Conservation (phyloP, 148 eudicot species). For the Suaeda aralocaspica region DNA sequence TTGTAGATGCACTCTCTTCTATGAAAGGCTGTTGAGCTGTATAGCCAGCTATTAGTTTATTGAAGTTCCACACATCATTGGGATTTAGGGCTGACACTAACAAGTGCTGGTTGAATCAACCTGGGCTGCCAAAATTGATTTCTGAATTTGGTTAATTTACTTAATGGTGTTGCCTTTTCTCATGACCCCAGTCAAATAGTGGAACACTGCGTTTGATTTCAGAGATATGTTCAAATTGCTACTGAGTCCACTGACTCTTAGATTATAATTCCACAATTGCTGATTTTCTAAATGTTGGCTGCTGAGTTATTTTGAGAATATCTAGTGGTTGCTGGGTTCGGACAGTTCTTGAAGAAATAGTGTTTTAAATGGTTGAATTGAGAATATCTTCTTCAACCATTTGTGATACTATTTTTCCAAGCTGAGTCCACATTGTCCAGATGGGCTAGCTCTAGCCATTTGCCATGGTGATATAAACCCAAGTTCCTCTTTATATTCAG, state of each 20-base stretch:
- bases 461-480: constrained; percentile 18
- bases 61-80: neutral
- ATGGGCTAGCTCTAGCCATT: constrained; percentile 16
- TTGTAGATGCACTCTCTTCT: constrained; percentile 12
- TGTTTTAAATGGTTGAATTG: constrained; percentile 44
- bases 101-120: constrained; percentile 5
- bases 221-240: neutral
- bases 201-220: constrained; percentile 1
- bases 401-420: constrained; percentile 38
- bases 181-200: constrained; percentile 5
- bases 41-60: neutral
- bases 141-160: neutral
- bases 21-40: constrained; percentile 1
- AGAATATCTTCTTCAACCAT: constrained; percentile 38
- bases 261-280: constrained; percentile 8
- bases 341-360: constrained; percentile 44
- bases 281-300: constrained; percentile 12
- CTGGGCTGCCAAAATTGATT: neutral
- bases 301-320: constrained; percentile 10
- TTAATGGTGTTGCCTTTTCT: constrained; percentile 3
- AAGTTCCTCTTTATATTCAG: constrained; percentile 1
- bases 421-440: constrained; percentile 30
- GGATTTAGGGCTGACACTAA: constrained; percentile 13
- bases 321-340: constrained; percentile 23
- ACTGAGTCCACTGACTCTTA: neutral